A percentile compares a stretch with the other conserved stretches of the same genome.
Conservation (phyloP, 441 rosid species). For the Codiaeum variegatum region DNA sequence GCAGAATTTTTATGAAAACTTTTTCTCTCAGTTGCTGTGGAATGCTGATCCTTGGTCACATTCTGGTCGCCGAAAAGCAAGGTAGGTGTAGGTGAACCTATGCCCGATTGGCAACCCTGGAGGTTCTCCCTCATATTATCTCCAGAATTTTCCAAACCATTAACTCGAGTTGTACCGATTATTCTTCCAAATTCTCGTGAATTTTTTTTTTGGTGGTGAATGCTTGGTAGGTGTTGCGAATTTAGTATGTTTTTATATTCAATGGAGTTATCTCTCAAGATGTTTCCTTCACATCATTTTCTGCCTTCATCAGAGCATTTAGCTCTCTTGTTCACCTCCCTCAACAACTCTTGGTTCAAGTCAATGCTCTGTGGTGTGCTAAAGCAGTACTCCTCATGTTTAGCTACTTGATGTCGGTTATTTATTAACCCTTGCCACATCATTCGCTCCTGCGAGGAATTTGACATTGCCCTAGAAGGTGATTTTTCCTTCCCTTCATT, state of each 20-base stretch:
- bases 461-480: slow-evolving; percentile 36
- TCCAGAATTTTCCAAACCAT: slow-evolving; percentile 24
- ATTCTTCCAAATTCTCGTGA: slow-evolving; percentile 34
- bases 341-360: slow-evolving; percentile 24
- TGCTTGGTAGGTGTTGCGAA: slow-evolving; percentile 27
- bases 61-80: slow-evolving; percentile 29
- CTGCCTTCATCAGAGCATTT: slow-evolving; percentile 28
- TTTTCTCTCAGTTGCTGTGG: slow-evolving; percentile 21
- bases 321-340: slow-evolving; percentile 23
- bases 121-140: slow-evolving; percentile 25
- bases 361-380: slow-evolving; percentile 24
- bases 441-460: slow-evolving; percentile 28
- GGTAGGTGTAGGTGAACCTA: slow-evolving; percentile 18
- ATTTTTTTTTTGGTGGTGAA: slow-evolving; percentile 24
- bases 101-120: slow-evolving; percentile 29
- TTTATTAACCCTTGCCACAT: slow-evolving; percentile 35
- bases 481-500: slow-evolving; percentile 36
- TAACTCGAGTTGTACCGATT: slow-evolving; percentile 31
- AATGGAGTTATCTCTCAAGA: slow-evolving; percentile 4
- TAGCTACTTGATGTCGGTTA: slow-evolving; percentile 22
- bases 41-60: slow-evolving; percentile 21
- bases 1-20: slow-evolving; percentile 25
- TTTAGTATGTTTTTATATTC: slow-evolving; percentile 24
- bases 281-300: slow-evolving; percentile 27
- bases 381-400: slow-evolving; percentile 24